Conservation (phyloP, 2,329 filamentous ascomycete species). For the Myriosclerotinia scirpicola region DNA sequence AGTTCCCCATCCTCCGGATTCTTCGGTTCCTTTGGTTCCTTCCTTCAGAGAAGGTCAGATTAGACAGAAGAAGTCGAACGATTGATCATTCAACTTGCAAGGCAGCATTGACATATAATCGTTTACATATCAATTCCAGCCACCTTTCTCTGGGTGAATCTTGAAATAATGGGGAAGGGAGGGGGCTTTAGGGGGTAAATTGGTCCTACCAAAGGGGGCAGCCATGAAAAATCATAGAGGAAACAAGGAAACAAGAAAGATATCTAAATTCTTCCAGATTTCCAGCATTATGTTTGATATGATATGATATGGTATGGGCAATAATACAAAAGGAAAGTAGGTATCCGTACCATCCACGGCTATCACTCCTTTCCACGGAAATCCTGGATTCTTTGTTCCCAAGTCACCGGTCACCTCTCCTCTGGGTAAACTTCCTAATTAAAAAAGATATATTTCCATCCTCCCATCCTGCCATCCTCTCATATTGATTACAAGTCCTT, state of each 20-base stretch:
- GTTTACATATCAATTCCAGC: too few relatives aligned
- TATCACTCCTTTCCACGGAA: background rate
- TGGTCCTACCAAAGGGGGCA: too few relatives aligned
- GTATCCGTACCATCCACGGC: background rate
- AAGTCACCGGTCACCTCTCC: background rate
- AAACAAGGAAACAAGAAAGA: too few relatives aligned
- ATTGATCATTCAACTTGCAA: background rate
- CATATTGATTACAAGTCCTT: background rate
- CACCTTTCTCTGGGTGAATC: too few relatives aligned
- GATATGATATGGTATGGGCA: background rate
- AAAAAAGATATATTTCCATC: background rate
- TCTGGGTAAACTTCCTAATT: background rate
- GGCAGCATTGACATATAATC: too few relatives aligned
- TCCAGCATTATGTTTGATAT: background rate
- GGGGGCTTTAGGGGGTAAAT: too few relatives aligned
- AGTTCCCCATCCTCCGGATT: background rate
- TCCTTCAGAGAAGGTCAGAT: background rate
- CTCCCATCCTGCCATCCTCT: background rate
- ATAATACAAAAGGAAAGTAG: constrained; percentile 10
- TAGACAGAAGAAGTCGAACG: background rate
- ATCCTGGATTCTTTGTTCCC: background rate
- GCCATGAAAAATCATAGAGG: too few relatives aligned
- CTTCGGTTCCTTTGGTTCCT: background rate
- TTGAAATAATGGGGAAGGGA: too few relatives aligned
- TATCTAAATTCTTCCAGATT: background rate